Percentiles rank a stretch among this genome's conserved stretches.
phyloP scores from a whole-genome alignment of 139 green algal species.

The Coelastrella sp. region DNA sequence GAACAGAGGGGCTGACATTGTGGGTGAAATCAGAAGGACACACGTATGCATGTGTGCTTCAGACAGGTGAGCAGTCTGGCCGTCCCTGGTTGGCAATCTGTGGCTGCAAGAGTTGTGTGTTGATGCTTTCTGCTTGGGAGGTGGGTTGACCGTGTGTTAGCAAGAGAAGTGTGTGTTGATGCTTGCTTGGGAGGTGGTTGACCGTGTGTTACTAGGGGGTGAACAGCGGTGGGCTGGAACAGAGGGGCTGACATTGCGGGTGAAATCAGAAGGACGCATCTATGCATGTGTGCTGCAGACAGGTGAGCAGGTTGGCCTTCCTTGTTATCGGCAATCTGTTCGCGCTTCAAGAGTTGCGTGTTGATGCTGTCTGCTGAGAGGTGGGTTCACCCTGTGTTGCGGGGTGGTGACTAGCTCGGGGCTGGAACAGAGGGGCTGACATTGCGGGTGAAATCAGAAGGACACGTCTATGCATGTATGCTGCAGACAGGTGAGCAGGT shows the following conservation, averaged over 20 bases:
- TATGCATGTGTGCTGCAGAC: slow-evolving; percentile 84
- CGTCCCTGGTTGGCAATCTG: not conserved
- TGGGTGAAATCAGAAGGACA: slow-evolving; percentile 87
- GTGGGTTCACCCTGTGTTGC: slow-evolving; percentile 39
- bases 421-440: slow-evolving; percentile 84
- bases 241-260: slow-evolving; percentile 88
- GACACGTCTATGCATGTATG: slow-evolving; percentile 85
- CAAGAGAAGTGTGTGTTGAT: too few relatives aligned
- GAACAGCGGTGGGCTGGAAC: slow-evolving; percentile 64
- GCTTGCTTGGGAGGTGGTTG: too few relatives aligned
- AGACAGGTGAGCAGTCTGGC: not conserved
- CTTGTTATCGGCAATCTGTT: not conserved
- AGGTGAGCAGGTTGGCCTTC: not conserved
- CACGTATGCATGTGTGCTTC: slow-evolving; percentile 82
- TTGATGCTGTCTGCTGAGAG: too few relatives aligned
- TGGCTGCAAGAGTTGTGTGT: not conserved
- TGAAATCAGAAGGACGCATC: slow-evolving; percentile 85
- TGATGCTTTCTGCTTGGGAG: too few relatives aligned
- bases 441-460: slow-evolving; percentile 85
- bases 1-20: slow-evolving; percentile 87
- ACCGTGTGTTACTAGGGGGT: slow-evolving; percentile 56
- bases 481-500: slow-evolving; percentile 57
- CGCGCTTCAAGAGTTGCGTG: not conserved
- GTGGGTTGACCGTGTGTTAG: too few relatives aligned
- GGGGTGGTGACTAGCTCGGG: slow-evolving; percentile 66